Evolutionary conservation across 495 filamentous ascomycete genomes (phyloP).

Genomic region (Chaetomium fimeti): DNA sequence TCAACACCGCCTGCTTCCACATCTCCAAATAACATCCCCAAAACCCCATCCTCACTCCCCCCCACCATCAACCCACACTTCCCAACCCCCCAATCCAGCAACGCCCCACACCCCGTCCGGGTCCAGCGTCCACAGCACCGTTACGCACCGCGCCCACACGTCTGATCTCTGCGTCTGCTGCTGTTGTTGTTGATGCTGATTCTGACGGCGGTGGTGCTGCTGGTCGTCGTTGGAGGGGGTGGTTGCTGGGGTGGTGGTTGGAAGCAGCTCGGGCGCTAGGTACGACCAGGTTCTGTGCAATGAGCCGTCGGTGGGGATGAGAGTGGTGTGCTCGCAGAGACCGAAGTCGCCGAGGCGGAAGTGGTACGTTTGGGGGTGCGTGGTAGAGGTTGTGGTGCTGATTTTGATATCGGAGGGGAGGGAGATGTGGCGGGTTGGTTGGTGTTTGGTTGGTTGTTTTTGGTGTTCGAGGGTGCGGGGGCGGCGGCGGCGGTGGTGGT

Average conservation of each 20-base stretch:
- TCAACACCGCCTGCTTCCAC: background rate
- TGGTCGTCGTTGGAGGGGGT: background rate
- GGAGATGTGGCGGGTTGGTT: background rate
- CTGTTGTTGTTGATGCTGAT: background rate
- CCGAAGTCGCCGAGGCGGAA: conserved; percentile 20
- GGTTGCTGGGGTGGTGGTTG: background rate
- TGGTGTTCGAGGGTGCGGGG: background rate
- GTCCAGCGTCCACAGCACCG: conserved; percentile 8
- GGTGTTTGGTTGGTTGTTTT: background rate
- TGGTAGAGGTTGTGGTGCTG: background rate
- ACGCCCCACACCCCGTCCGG: background rate
- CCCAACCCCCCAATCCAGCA: background rate
- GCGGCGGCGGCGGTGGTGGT: background rate
- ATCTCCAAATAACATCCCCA: background rate
- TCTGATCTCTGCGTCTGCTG: conserved; percentile 11
- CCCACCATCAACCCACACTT: too few species aligned
- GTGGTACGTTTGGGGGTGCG: background rate
- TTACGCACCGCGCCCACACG: conserved; percentile 17
- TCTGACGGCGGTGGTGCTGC: background rate
- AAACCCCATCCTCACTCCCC: background rate
- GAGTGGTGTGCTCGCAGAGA: background rate
- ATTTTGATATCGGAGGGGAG: background rate
- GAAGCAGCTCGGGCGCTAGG: conserved; percentile 4
- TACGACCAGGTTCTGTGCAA: too few species aligned
- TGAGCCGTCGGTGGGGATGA: background rate